Percentiles rank a stretch among this genome's conserved stretches.
Conservation (phyloP, 345 rosid species). For the Erucastrum elatum region DNA sequence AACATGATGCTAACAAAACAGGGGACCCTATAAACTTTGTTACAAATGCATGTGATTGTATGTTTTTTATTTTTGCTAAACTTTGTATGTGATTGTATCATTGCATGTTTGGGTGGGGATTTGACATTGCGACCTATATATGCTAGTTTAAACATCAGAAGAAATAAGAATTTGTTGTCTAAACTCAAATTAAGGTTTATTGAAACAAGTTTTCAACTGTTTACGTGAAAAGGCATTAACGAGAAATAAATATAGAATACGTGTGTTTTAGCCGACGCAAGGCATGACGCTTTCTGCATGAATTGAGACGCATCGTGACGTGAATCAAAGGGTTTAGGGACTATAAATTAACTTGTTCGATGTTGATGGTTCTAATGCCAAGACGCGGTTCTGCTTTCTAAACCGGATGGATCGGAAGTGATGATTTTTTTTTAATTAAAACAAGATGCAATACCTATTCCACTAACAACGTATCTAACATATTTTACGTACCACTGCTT, state of each 20-base stretch:
- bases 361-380: conserved; percentile 24
- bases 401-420: conserved; percentile 28
- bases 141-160: not conserved
- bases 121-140: no score
- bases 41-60: not conserved
- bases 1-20: not conserved
- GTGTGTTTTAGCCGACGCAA: conserved; percentile 24
- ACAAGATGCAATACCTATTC: not conserved
- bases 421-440: not conserved
- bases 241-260: not conserved
- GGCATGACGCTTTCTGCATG: conserved; percentile 28
- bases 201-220: not conserved
- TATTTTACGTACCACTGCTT: not conserved
- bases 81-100: no score
- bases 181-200: not conserved
- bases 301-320: conserved; percentile 8
- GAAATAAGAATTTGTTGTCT: not conserved
- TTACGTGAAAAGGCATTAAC: not conserved
- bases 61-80: not conserved
- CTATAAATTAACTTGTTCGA: not conserved
- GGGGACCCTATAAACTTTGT: not conserved
- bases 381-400: conserved; percentile 32
- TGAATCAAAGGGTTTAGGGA: conserved; percentile 13
- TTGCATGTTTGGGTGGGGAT: not conserved
- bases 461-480: not conserved